phyloP scores from a whole-genome alignment of 352 stramenopile genomes.

The Globisporangium okanoganense region DNA sequence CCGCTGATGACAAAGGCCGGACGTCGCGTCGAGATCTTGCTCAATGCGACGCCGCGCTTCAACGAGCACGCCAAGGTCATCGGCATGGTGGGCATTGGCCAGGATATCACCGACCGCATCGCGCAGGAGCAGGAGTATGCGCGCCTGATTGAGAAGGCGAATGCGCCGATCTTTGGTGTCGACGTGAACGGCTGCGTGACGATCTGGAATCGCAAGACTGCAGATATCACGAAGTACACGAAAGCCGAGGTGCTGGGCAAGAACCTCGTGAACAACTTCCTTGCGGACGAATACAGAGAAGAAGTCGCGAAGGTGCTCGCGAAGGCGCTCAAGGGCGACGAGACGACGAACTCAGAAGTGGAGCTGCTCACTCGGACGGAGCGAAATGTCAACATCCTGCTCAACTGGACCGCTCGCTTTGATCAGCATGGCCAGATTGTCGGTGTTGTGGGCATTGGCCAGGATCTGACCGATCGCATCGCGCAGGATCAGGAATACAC shows the following conservation, averaged over 20 bases:
- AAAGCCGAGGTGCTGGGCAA: conserved; percentile 38
- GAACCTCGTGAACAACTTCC: conserved; percentile 54
- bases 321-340: conserved; percentile 53
- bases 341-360: conserved; percentile 86
- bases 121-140: conserved; percentile 63
- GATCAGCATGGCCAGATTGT: conserved; percentile 74
- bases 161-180: conserved; percentile 64
- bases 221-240: conserved; percentile 44
- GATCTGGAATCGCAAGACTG: conserved; percentile 56
- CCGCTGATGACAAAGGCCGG: conserved; percentile 80
- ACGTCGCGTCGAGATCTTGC: conserved; percentile 70
- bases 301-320: conserved; percentile 44
- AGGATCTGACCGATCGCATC: conserved; percentile 85
- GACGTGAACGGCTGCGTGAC: conserved; percentile 55
- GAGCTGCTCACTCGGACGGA: conserved; percentile 65
- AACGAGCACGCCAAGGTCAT: conserved; percentile 81
- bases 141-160: conserved; percentile 59
- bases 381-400: conserved; percentile 56
- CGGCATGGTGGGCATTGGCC: conserved; percentile 86
- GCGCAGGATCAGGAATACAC: conserved; percentile 87
- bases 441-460: conserved; percentile 83
- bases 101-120: conserved; percentile 81
- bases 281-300: conserved; percentile 51
- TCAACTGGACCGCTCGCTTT: conserved; percentile 67
- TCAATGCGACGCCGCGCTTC: conserved; percentile 50